phyloP scores from a whole-genome alignment of 768 basidiomycete genomes.

The Lactarius quietus region DNA sequence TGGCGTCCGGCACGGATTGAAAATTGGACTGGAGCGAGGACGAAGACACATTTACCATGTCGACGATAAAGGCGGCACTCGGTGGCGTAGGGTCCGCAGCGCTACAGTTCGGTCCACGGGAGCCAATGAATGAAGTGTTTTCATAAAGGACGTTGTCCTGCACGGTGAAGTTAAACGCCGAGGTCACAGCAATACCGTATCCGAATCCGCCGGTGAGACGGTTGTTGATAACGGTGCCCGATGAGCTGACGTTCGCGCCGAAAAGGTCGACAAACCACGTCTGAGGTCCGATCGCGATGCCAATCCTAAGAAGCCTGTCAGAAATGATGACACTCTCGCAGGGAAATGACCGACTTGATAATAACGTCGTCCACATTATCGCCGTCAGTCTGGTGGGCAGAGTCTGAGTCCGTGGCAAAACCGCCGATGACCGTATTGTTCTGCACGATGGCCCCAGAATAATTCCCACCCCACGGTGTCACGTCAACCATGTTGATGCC shows the following conservation, averaged over 20 bases:
- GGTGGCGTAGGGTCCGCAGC: conserved; percentile 45
- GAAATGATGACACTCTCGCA: neutral
- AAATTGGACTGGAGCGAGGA: conserved; percentile 54
- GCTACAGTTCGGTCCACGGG: conserved; percentile 62
- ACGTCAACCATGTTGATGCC: conserved; percentile 80
- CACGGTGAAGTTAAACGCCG: conserved; percentile 64
- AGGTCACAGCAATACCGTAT: conserved; percentile 65
- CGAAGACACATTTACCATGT: conserved; percentile 39
- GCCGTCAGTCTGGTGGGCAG: conserved; percentile 45
- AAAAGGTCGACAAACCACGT: conserved; percentile 68
- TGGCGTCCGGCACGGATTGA: conserved; percentile 46
- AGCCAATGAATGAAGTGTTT: conserved; percentile 74
- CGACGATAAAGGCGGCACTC: conserved; percentile 59
- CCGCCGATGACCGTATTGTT: conserved; percentile 69
- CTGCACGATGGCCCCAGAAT: conserved; percentile 56
- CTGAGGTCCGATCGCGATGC: conserved; percentile 74
- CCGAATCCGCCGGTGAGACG: conserved; percentile 63
- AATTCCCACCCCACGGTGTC: conserved; percentile 63
- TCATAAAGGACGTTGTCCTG: conserved; percentile 56
- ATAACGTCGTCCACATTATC: conserved; percentile 56
- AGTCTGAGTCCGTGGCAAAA: conserved; percentile 49
- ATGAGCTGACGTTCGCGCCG: conserved; percentile 50
- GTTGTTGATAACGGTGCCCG: conserved; percentile 57
- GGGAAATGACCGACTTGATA: conserved; percentile 54
- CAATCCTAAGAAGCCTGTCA: conserved; percentile 47